Evolutionary conservation across 768 basidiomycete genomes (phyloP).

Genomic region (Tremella yokohamensis): DNA sequence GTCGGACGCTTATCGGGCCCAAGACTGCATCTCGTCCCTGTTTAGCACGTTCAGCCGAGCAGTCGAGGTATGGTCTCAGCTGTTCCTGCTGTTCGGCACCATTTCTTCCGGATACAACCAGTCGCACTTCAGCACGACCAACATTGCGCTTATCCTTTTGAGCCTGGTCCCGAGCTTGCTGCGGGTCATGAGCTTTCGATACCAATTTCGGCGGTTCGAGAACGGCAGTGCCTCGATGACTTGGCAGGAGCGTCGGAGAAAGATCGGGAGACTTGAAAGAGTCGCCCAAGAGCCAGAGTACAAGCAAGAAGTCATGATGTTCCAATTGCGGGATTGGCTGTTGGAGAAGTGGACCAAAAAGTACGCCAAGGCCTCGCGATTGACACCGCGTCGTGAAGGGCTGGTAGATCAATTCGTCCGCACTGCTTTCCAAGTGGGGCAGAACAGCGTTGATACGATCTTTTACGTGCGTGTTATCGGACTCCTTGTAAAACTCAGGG

Average conservation of each 20-base stretch:
- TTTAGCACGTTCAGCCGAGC: slow-evolving; percentile 8
- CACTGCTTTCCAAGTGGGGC: too few species aligned
- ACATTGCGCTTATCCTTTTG: slow-evolving; percentile 14
- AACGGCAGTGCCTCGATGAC: too few species aligned
- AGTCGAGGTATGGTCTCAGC: slow-evolving; percentile 10
- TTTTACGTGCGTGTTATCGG: slow-evolving; percentile 28
- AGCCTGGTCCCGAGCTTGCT: slow-evolving; percentile 14
- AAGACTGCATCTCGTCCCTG: slow-evolving; percentile 6
- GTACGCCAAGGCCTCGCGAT: too few species aligned
- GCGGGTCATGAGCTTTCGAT: background rate
- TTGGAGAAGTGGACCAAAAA: slow-evolving; percentile 65
- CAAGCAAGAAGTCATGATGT: slow-evolving; percentile 76
- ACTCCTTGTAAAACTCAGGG: too few species aligned
- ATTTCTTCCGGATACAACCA: background rate
- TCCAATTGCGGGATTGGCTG: slow-evolving; percentile 81
- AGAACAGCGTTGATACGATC: background rate
- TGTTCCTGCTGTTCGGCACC: slow-evolving; percentile 9
- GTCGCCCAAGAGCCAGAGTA: slow-evolving; percentile 48
- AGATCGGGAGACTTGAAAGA: slow-evolving; percentile 69
- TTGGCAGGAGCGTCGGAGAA: slow-evolving; percentile 61
- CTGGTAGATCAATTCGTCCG: too few species aligned
- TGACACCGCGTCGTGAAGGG: too few species aligned
- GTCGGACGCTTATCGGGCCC: slow-evolving; percentile 10
- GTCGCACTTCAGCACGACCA: slow-evolving; percentile 3
- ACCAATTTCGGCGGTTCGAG: background rate